Base-by-base conservation (phyloP, 805 yeast genomes). In the Metschnikowia peoriensis region DNA sequence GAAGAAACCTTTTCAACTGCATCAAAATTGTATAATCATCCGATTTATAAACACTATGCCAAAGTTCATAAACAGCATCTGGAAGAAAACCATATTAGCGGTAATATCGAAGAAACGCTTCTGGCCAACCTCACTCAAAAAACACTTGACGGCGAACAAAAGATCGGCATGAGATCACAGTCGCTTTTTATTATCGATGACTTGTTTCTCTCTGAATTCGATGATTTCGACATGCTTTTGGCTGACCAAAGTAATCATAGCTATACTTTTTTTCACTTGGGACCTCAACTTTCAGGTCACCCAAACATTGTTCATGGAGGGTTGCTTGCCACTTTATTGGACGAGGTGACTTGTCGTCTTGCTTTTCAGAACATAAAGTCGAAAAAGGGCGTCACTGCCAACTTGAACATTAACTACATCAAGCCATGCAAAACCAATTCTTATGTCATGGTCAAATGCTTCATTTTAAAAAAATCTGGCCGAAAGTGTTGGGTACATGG, bases 261-360 rank as follows among this genome's bases (percentile, higher is more conserved):
- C 11, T 54, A 69, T 46, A 73, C 78, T 0, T 73, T 75, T 49
- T 69, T 73, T 57, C 73, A 70, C 48, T 62, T 75, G 49, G 79
- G 78, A 10, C 52, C 64, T 7, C 61, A 62, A 50, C 64, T 74
- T 16, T 65, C 75, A 1, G 79, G 79, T 11, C 78, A 75, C 56
- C 60, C 66, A 5, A 69, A 68, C 4, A 72, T 74, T 12, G 69
- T 74, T n/a, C 78, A 74, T 55, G 79, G 78, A 1, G 78, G 79
- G 1, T 61, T 74, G 42, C 57, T 74, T 28, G 78, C 79, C 35
- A 75, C 78, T 1, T 59, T 73, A 29, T 61, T 75, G 51, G 78
- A 75, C 57, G 78, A 75, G 53, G 60, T 73, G 43, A 72, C 78
- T 3, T 75, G 79, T 50, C 57, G 77, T 12, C 60, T 75, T 32